phyloP scores from a whole-genome alignment of 768 basidiomycete genomes.

The Mycena floridula region DNA sequence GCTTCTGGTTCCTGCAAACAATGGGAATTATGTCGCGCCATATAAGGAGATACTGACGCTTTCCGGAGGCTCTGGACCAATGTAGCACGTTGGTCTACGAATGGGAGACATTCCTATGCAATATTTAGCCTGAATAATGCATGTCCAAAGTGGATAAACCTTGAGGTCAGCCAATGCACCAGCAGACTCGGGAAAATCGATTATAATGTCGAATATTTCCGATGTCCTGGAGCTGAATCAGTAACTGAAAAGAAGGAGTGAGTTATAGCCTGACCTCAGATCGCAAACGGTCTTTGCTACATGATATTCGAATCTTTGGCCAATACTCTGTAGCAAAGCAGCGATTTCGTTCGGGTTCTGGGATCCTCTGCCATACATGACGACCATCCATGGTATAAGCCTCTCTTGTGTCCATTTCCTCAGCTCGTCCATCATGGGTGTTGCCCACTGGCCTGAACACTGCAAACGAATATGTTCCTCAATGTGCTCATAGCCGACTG shows the following conservation, averaged over 20 bases:
- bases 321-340: conserved; percentile 67
- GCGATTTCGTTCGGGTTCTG: conserved; percentile 61
- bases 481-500: conserved; percentile 83
- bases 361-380: conserved; percentile 69
- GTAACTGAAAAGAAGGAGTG: not conserved
- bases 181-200: conserved; percentile 86
- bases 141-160: conserved; percentile 29
- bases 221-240: conserved; percentile 38
- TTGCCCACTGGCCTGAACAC: conserved; percentile 67
- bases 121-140: not conserved
- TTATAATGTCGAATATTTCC: conserved; percentile 95
- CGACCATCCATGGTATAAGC: conserved; percentile 81
- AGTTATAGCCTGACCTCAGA: conserved; percentile 50
- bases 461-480: conserved; percentile 62
- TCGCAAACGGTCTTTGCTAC: conserved; percentile 89
- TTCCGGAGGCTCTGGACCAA: conserved; percentile 75
- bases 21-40: conserved; percentile 1
- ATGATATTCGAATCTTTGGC: conserved; percentile 85
- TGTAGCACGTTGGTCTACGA: conserved; percentile 73
- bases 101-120: conserved; percentile 65
- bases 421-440: conserved; percentile 53
- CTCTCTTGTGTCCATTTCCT: conserved; percentile 74
- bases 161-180: conserved; percentile 83
- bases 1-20: conserved; percentile 62
- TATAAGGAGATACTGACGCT: conserved; percentile 44